A percentile compares a stretch with the other conserved stretches of the same genome.
Conservation (phyloP, 768 basidiomycete genomes). For the Galerina sulciceps region DNA sequence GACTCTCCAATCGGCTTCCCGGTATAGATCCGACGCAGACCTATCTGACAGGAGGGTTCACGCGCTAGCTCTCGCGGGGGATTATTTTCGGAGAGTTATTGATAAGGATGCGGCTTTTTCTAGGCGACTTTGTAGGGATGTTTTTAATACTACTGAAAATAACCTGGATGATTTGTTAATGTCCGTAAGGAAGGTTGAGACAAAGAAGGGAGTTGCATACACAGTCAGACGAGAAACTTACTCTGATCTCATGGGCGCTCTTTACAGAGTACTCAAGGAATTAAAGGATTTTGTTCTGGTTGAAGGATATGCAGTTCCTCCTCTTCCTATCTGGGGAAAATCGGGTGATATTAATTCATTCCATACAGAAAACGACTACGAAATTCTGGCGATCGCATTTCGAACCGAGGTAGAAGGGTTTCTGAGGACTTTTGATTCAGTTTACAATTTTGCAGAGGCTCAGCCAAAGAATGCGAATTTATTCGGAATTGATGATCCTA, state of each 20-base stretch:
- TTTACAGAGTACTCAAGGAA: not conserved
- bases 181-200: not conserved
- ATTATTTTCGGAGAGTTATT: too few relatives aligned
- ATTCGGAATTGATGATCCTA: not conserved
- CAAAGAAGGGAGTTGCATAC: not conserved
- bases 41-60: too few relatives aligned
- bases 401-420: conserved; percentile 11
- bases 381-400: not conserved
- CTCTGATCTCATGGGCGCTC: not conserved
- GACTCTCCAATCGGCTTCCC: too few relatives aligned
- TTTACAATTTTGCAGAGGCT: not conserved
- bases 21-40: too few relatives aligned
- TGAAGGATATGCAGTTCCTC: not conserved
- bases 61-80: too few relatives aligned
- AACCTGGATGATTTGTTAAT: not conserved
- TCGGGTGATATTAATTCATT: not conserved
- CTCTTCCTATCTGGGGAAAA: not conserved
- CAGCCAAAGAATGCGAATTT: not conserved
- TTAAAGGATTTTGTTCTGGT: not conserved
- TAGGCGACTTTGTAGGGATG: too few relatives aligned
- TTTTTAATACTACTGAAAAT: not conserved
- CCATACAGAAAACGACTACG: not conserved
- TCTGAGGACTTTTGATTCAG: not conserved
- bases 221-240: not conserved
- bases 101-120: too few relatives aligned